Evolutionary conservation across 805 yeast species (phyloP).

Genomic region (Barnettozyma pratensis): DNA sequence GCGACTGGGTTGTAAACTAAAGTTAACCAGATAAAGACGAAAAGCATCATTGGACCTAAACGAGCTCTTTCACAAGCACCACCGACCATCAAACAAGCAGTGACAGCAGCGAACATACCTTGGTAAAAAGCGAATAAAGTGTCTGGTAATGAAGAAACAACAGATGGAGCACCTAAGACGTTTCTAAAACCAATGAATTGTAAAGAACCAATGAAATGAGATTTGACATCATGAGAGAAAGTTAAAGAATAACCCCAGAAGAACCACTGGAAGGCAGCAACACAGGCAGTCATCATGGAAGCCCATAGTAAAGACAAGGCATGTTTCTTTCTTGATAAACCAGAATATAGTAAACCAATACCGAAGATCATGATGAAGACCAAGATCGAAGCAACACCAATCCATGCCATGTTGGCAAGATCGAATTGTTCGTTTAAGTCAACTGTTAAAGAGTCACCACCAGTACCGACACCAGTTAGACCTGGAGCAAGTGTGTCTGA

Average conservation of each 20-base stretch:
- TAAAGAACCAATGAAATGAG: slow-evolving; percentile 74
- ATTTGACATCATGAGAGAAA: slow-evolving; percentile 60
- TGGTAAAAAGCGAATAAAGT: slow-evolving; percentile 87
- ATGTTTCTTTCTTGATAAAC: slow-evolving; percentile 90
- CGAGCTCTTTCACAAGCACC: slow-evolving; percentile 98
- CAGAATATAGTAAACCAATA: slow-evolving; percentile 88
- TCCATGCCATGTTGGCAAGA: slow-evolving; percentile 80
- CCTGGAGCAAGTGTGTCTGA: slow-evolving; percentile 19
- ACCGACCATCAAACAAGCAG: slow-evolving; percentile 93
- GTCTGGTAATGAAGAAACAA: slow-evolving; percentile 73
- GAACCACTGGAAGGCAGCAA: slow-evolving; percentile 92
- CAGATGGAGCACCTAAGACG: slow-evolving; percentile 77
- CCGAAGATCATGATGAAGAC: slow-evolving; percentile 98
- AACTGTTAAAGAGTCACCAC: slow-evolving; percentile 72
- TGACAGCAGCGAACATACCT: slow-evolving; percentile 93
- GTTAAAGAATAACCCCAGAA: slow-evolving; percentile 96
- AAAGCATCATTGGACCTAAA: slow-evolving; percentile 93
- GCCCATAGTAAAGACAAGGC: slow-evolving; percentile 95
- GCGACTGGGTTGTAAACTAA: slow-evolving; percentile 95
- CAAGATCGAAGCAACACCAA: slow-evolving; percentile 67
- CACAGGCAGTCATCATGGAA: slow-evolving; percentile 79
- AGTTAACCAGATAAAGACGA: slow-evolving; percentile 90
- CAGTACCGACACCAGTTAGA: slow-evolving; percentile 60
- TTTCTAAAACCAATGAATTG: slow-evolving; percentile 74
- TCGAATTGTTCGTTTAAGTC: slow-evolving; percentile 71